phyloP scores from a whole-genome alignment of 768 basidiomycete genomes.

The Leccinum longicurvipes region DNA sequence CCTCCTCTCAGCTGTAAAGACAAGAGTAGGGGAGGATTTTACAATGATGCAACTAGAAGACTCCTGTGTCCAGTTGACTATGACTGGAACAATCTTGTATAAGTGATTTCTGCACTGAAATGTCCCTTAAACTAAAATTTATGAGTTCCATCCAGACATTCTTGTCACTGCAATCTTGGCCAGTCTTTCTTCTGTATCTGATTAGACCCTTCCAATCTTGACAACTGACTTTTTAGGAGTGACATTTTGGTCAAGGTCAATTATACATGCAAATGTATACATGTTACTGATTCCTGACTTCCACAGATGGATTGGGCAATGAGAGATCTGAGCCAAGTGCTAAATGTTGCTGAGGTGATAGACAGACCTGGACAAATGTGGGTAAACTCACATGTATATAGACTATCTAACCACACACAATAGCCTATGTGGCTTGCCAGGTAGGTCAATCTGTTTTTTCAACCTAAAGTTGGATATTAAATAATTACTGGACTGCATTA shows the following conservation, averaged over 20 bases:
- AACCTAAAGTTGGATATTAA: background rate
- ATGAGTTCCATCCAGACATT: background rate
- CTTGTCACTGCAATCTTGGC: conserved; percentile 4
- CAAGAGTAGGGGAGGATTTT: background rate
- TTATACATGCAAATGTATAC: background rate
- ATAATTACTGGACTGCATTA: background rate
- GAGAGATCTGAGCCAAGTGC: background rate
- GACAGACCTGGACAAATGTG: background rate
- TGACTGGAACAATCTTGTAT: background rate
- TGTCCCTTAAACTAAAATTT: background rate
- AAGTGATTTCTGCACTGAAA: background rate
- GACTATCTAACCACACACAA: background rate
- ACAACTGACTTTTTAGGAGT: background rate
- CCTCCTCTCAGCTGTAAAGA: background rate
- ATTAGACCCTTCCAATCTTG: background rate
- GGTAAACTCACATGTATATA: background rate
- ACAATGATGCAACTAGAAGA: background rate
- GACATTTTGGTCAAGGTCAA: background rate
- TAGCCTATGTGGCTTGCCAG: conserved; percentile 8
- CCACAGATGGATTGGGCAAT: background rate
- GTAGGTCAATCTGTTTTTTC: background rate
- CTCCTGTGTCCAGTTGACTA: conserved; percentile 1
- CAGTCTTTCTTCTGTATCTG: background rate
- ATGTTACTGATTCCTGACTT: background rate
- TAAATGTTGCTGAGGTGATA: background rate